Evolutionary conservation across 805 yeast species (phyloP).

Genomic region (Candida boleticola): DNA sequence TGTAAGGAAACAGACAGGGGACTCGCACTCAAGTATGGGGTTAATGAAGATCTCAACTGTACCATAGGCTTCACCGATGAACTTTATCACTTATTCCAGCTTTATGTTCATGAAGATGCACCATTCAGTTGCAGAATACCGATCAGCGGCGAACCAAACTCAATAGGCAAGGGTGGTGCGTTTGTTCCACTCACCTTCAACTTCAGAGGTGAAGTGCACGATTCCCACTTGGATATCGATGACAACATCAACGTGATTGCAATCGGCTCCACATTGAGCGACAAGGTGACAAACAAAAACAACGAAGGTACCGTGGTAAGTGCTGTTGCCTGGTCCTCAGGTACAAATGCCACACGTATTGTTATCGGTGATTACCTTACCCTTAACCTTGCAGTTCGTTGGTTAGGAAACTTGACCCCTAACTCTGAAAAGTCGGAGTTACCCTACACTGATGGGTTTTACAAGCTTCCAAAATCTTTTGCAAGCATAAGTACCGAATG

Average conservation of each 20-base stretch:
- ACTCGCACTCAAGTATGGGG: constrained; percentile 52
- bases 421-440: constrained; percentile 17
- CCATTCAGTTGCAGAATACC: constrained; percentile 72
- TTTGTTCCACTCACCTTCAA: constrained; percentile 60
- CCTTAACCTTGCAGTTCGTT: constrained; percentile 54
- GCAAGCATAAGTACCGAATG: neutral
- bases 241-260: constrained; percentile 49
- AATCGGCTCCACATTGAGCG: constrained; percentile 6
- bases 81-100: constrained; percentile 67
- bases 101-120: constrained; percentile 73
- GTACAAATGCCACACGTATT: constrained; percentile 58
- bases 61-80: constrained; percentile 63
- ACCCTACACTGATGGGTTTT: constrained; percentile 41
- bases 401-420: constrained; percentile 42
- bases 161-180: constrained; percentile 44
- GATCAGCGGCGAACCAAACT: constrained; percentile 41
- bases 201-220: constrained; percentile 64
- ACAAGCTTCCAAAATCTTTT: constrained; percentile 27
- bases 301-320: constrained; percentile 44
- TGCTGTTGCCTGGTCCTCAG: constrained; percentile 58
- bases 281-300: constrained; percentile 5
- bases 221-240: constrained; percentile 68
- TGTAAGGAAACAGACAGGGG: constrained; percentile 68
- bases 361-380: constrained; percentile 66
- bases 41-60: constrained; percentile 53